Evolutionary conservation across 2,329 filamentous ascomycete genomes (phyloP).

Genomic region (Colletotrichum cuscutae): DNA sequence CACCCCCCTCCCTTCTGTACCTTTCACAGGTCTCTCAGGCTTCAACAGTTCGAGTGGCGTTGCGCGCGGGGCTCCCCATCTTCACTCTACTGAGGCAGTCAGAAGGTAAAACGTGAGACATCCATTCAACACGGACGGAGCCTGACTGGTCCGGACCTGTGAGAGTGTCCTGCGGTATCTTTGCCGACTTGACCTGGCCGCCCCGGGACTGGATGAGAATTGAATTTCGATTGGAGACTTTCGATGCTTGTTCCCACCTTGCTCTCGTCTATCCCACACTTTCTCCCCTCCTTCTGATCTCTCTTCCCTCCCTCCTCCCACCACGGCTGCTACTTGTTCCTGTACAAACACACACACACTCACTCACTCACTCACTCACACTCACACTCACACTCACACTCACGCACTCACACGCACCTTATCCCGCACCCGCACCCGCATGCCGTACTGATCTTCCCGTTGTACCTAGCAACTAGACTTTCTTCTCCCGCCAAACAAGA

Average conservation of each 20-base stretch:
- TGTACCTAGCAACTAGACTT: constrained; percentile 35
- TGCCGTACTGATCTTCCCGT: constrained; percentile 17
- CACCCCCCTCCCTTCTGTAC: background rate
- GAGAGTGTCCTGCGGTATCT: constrained; percentile 15
- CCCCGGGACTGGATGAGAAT: background rate
- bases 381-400: background rate
- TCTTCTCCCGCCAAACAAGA: constrained; percentile 26
- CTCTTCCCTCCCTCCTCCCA: constrained; percentile 5
- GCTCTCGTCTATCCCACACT: constrained; percentile 21
- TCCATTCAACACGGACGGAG: constrained; percentile 32
- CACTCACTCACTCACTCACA: no score
- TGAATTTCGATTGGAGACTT: constrained; percentile 6
- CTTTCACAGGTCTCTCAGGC: background rate
- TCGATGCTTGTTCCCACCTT: background rate
- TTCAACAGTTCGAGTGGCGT: constrained; percentile 7
- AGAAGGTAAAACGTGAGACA: constrained; percentile 34
- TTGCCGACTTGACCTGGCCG: constrained; percentile 15
- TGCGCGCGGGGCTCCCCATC: constrained; percentile 34
- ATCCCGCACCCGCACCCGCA: constrained; percentile 14
- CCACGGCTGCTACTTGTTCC: constrained; percentile 1
- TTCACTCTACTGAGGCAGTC: constrained; percentile 20
- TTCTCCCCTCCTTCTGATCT: constrained; percentile 12
- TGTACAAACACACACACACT: background rate
- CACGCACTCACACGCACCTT: constrained; percentile 1
- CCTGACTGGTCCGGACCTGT: constrained; percentile 29